phyloP scores from a whole-genome alignment of 2,329 filamentous ascomycete species.

The Pyrenochaeta sp. region DNA sequence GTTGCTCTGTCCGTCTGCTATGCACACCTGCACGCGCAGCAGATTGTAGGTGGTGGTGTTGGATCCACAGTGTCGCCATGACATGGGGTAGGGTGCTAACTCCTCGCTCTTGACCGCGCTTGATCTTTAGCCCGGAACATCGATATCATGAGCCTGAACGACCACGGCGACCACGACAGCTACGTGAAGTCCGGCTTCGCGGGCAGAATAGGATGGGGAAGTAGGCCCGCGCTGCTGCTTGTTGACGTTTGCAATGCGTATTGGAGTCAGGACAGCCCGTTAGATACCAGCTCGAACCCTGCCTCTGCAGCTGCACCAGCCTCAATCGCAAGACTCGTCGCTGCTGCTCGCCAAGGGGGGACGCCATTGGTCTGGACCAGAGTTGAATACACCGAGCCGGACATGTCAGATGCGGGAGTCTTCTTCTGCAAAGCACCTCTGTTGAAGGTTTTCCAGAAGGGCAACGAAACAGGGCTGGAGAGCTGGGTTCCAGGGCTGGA shows the following conservation, averaged over 20 bases:
- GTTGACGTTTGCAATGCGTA: slow-evolving; percentile 60
- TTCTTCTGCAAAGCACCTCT: slow-evolving; percentile 56
- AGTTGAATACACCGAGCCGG: slow-evolving; percentile 54
- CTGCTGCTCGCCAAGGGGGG: slow-evolving; percentile 49
- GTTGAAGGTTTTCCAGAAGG: slow-evolving; percentile 53
- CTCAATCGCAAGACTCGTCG: slow-evolving; percentile 52
- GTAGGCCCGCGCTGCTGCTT: slow-evolving; percentile 53
- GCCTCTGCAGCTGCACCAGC: slow-evolving; percentile 47
- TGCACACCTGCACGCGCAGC: slow-evolving; percentile 10
- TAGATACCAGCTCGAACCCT: slow-evolving; percentile 52
- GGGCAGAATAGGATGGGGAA: slow-evolving; percentile 56
- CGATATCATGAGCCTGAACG: slow-evolving; percentile 28
- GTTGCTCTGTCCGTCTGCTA: slow-evolving; percentile 18
- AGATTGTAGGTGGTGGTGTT: slow-evolving; percentile 9
- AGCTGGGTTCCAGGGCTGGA: slow-evolving; percentile 52
- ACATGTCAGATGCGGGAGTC: slow-evolving; percentile 58
- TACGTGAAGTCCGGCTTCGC: slow-evolving; percentile 50
- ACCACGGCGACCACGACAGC: slow-evolving; percentile 28
- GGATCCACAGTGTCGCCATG: slow-evolving; percentile 8
- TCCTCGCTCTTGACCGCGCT: slow-evolving; percentile 13
- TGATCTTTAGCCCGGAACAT: slow-evolving; percentile 12
- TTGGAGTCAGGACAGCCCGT: slow-evolving; percentile 53
- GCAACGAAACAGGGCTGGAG: slow-evolving; percentile 51
- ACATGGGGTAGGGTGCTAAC: slow-evolving; percentile 9
- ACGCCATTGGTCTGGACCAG: slow-evolving; percentile 57